Evolutionary conservation across 164 flowering plant species (phyloP).

Genomic region (Macadamia integrifolia): DNA sequence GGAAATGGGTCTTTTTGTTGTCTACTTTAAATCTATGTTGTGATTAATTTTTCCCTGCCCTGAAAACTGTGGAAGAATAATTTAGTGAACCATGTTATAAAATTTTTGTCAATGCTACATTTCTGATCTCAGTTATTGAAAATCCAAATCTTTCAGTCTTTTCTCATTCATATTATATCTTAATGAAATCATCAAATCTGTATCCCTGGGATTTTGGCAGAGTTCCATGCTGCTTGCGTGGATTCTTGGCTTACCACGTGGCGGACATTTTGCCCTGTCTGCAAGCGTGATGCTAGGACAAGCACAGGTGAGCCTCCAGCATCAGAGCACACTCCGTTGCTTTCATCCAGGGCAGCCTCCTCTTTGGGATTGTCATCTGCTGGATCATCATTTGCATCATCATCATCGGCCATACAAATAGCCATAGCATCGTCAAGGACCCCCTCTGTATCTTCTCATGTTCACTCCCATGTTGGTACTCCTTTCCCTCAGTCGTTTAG

Average conservation of each 20-base stretch:
- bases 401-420: slow-evolving; percentile 78
- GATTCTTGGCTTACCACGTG: slow-evolving; percentile 96
- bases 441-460: slow-evolving; percentile 48
- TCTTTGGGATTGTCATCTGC: slow-evolving; percentile 51
- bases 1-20: too few species aligned
- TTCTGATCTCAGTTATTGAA: neutral
- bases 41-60: too few species aligned
- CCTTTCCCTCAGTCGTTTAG: slow-evolving; percentile 45
- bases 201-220: slow-evolving; percentile 39
- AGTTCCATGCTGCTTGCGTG: slow-evolving; percentile 90
- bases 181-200: neutral
- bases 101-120: too few species aligned
- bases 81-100: too few species aligned
- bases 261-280: slow-evolving; percentile 98
- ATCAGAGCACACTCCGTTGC: slow-evolving; percentile 87
- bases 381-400: slow-evolving; percentile 49
- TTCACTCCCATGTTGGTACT: slow-evolving; percentile 42
- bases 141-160: neutral
- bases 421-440: slow-evolving; percentile 24
- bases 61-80: too few species aligned
- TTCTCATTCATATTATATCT: neutral
- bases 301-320: slow-evolving; percentile 72
- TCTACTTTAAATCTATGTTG: too few species aligned
- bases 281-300: slow-evolving; percentile 96
- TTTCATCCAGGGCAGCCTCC: slow-evolving; percentile 55